Evolutionary conservation across 495 filamentous ascomycete species (phyloP).

Genomic region (Poronia punctata): DNA sequence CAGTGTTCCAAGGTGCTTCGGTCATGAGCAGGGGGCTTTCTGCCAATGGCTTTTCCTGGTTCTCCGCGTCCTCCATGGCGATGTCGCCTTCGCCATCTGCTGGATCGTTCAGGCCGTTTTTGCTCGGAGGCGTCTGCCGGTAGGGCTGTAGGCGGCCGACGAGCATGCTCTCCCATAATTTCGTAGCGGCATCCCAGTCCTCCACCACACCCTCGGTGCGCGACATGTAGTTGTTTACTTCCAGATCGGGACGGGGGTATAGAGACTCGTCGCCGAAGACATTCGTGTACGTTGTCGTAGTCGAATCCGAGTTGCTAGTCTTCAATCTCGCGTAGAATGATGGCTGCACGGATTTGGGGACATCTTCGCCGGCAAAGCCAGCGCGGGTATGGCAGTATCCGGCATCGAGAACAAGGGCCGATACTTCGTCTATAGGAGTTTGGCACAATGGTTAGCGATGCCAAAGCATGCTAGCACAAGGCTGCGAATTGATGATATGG

Average conservation of each 20-base stretch:
- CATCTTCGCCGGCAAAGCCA: slow-evolving; percentile 95
- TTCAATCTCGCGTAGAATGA: slow-evolving; percentile 69
- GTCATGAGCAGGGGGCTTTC: slow-evolving; percentile 93
- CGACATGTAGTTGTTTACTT: slow-evolving; percentile 83
- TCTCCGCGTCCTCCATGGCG: slow-evolving; percentile 55
- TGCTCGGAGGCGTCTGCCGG: slow-evolving; percentile 54
- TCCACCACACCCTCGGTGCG: slow-evolving; percentile 78
- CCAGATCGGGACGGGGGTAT: slow-evolving; percentile 63
- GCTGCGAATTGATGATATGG: slow-evolving; percentile 10
- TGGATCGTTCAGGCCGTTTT: slow-evolving; percentile 70
- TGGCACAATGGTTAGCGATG: not conserved
- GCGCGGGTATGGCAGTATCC: slow-evolving; percentile 87
- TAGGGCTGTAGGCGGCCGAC: slow-evolving; percentile 71
- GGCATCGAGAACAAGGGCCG: slow-evolving; percentile 91
- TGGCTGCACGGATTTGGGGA: slow-evolving; percentile 85
- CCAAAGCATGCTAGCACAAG: slow-evolving; percentile 9
- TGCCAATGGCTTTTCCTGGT: slow-evolving; percentile 67
- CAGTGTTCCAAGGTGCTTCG: slow-evolving; percentile 84
- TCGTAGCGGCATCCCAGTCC: slow-evolving; percentile 90
- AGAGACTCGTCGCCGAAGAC: slow-evolving; percentile 85
- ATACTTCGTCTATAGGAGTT: slow-evolving; percentile 74
- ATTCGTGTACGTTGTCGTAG: slow-evolving; percentile 48
- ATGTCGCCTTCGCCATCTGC: slow-evolving; percentile 52
- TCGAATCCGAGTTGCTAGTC: slow-evolving; percentile 35
- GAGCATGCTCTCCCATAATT: slow-evolving; percentile 72